Evolutionary conservation across 306 rosid species (phyloP), one percentile per base, ranked within the genome.

Genomic region (Medicago lupulina): DNA sequence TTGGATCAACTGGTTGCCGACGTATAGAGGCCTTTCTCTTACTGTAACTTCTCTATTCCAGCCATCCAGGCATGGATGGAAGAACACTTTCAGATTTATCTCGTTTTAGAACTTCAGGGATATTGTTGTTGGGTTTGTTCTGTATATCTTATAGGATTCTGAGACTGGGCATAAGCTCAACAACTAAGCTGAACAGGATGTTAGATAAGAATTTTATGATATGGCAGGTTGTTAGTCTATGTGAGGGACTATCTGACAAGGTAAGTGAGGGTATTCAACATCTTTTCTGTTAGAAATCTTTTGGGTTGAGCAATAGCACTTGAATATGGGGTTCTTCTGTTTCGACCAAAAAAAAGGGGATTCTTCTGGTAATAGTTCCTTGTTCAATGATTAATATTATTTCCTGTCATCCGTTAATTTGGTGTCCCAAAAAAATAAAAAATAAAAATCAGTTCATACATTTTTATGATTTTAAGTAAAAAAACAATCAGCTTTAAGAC

Each of bases 1-100:
- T 16, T 78, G 6, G 79, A 62, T 47, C 72, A 55, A 34, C 73
- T 87, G 76, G 84, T 76, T 25, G 74, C 41, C 16, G 17, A 34
- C 51, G 43, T 68, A 14, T 83, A 74, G 83, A 28, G 46, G 50
- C 68, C 39, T 50, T 18, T 25, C 8, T 58, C 62, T 18, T 49
- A 0, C 19, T 15, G 70, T 15, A 64, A n/a, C 12, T 5, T 69
- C 49, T 23, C 44, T 74, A 4, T 18, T 25, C 2, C 7, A 34
- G 38, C 7, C 7, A 4, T 34, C 38, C 2, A 44, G 50, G 6
- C 49, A 8, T 64, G 11, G 55, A 38, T 64, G 11, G 55, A 38
- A 65, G 47, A 64, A 38, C 69, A 34, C 2, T 59, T 59, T 6
- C 17, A 59, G 66, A 60, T 60, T 60, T 13, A 18, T 60, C 10